Percentiles rank a stretch among this genome's conserved stretches.
Conservation (phyloP, 2,329 filamentous ascomycete genomes). For the Aspergillus carbonarius region DNA sequence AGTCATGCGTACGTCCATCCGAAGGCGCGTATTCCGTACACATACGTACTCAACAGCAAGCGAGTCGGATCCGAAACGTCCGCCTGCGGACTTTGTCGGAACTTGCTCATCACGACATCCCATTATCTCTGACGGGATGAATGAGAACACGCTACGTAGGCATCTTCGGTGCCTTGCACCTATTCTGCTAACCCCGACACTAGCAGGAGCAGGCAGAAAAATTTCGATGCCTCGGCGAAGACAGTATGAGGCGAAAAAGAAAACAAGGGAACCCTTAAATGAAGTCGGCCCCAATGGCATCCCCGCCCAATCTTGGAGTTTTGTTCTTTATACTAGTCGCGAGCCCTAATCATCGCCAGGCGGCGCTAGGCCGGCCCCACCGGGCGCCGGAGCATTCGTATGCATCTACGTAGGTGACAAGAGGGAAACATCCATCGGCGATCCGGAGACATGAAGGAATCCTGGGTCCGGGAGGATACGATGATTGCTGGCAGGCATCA, state of each 20-base stretch:
- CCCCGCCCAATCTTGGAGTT: background rate
- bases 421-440: background rate
- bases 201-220: background rate
- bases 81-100: background rate
- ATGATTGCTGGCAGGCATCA: too few relatives aligned
- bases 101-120: background rate
- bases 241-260: background rate
- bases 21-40: background rate
- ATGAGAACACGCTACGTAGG: background rate
- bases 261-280: background rate
- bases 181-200: background rate
- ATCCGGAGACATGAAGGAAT: too few relatives aligned
- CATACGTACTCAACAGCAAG: background rate
- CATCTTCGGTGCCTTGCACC: background rate
- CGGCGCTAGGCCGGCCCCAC: conserved; percentile 10
- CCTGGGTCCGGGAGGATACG: too few relatives aligned
- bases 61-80: background rate
- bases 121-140: background rate
- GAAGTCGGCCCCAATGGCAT: background rate
- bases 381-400: conserved; percentile 21
- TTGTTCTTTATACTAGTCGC: background rate
- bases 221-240: background rate
- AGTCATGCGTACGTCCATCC: background rate
- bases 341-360: background rate
- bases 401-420: conserved; percentile 20